A percentile compares a stretch with the other conserved stretches of the same genome.
phyloP scores from a whole-genome alignment of 78 protist species.

The Creolimax fragrantissima region DNA sequence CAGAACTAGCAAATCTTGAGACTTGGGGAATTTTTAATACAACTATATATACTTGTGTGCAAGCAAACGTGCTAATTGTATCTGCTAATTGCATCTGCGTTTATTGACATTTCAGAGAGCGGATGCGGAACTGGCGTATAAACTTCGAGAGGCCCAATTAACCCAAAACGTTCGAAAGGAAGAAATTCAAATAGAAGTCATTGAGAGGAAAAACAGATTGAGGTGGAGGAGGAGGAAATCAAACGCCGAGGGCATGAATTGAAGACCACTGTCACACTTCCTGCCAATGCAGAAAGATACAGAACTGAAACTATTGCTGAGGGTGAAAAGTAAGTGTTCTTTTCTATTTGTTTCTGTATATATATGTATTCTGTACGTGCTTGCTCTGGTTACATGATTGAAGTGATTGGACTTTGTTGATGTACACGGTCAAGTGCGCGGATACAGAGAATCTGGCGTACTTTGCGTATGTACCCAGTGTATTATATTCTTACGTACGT shows the following conservation, averaged over 20 bases:
- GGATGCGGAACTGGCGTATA: background rate
- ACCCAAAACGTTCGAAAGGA: background rate
- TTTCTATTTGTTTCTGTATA: background rate
- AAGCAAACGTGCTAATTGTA: no score
- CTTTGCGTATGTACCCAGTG: no score
- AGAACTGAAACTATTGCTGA: background rate
- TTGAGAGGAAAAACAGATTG: background rate
- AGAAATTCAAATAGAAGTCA: constrained; percentile 1
- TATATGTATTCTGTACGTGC: background rate
- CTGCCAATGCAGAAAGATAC: background rate
- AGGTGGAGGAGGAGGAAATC: constrained; percentile 4
- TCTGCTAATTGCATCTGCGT: no score
- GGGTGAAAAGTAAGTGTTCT: background rate
- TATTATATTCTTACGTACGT: no score
- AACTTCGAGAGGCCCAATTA: background rate
- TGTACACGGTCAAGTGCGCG: no score
- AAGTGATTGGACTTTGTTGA: no score
- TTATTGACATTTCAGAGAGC: no score
- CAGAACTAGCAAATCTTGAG: no score
- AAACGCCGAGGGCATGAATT: background rate
- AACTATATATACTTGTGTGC: no score
- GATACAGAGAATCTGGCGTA: no score
- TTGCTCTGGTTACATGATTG: no score
- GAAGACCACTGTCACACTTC: background rate
- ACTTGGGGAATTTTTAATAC: no score